Evolutionary conservation across 1,139 yeast species (phyloP), one percentile per base, ranked within the genome.

Genomic region (Wickerhamiella infanticola): DNA sequence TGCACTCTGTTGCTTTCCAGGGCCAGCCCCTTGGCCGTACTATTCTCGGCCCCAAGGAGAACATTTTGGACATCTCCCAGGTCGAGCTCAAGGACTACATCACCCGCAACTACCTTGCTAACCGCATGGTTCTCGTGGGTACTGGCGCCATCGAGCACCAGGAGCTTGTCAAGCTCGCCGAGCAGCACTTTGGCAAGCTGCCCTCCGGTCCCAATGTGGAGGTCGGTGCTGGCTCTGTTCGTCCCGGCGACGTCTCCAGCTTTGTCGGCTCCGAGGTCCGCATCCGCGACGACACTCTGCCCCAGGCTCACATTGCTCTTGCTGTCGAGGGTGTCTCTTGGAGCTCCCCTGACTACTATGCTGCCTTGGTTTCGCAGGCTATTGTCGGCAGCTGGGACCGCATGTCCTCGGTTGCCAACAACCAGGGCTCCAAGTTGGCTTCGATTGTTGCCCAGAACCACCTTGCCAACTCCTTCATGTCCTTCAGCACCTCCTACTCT

Each of bases 251-350:
- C 48, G 66, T 83, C 47, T 96, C 97, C 2, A 70, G 74, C 18
- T 90, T 90, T 63, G 69, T 77, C 53, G 93, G 95, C 31, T 90
- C 88, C 48, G 97, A 90, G 63, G 77, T 82, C 47, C 77, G 88
- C 55, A 74, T 86, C 48, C 80, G 81, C 56, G 96, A 90, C 57
- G 77, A 77, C 53, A 69, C 93, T 1, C 67, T 90, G 60, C 95
- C 96, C 26, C 79, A 79, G 6, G 88, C 96, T 2, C 94, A 90
- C 65, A 77, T 86, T 48, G 98, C 96, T 5, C 67, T 90, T 51
- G 94, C 96, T 9, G 81, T 90, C n/a, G 98, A 90, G 67, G 97
- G 99, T 56, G 96, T 88, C 27, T 81, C 95, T 42, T 90, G 99
- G 99, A 81, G 84, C 35, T 85, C 94, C 3, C 88, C 94, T 6